phyloP scores from a whole-genome alignment of 345 rosid genomes.

The Rhizophora apiculata region DNA sequence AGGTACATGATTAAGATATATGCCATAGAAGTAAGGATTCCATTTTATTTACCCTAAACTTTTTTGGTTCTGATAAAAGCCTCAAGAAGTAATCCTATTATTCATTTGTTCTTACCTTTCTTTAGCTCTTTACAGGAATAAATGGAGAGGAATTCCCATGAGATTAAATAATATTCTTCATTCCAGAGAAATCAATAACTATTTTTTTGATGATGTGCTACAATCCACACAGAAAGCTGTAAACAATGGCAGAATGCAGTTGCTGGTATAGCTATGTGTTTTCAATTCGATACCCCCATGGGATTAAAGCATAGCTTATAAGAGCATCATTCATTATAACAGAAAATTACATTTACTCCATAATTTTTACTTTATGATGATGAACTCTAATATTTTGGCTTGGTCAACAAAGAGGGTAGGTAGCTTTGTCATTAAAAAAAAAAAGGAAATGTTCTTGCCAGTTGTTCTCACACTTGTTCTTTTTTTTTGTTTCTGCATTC shows the following conservation, averaged over 20 bases:
- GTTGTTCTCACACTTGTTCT: no score
- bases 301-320: neutral
- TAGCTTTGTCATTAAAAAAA: no score
- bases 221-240: conserved; percentile 71
- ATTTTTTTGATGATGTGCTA: conserved; percentile 82
- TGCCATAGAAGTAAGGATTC: neutral
- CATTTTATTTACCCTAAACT: neutral
- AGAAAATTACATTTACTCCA: no score
- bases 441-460: no score
- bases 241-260: conserved; percentile 58
- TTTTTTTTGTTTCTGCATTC: no score
- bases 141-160: conserved; percentile 92
- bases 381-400: no score
- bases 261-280: conserved; percentile 49
- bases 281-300: no score
- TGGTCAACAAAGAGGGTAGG: no score
- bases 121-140: conserved; percentile 49
- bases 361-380: no score
- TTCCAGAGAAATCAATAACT: conserved; percentile 81
- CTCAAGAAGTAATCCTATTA: conserved; percentile 13
- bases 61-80: conserved; percentile 1
- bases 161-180: conserved; percentile 89
- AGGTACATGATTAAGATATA: conserved; percentile 33
- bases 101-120: conserved; percentile 32
- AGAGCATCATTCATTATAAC: neutral